These are phyloP conservation scores for Xylaria sp. DNA, from an alignment of 2,329 filamentous ascomycete genomes.

Conservation along the genomic window DNA sequence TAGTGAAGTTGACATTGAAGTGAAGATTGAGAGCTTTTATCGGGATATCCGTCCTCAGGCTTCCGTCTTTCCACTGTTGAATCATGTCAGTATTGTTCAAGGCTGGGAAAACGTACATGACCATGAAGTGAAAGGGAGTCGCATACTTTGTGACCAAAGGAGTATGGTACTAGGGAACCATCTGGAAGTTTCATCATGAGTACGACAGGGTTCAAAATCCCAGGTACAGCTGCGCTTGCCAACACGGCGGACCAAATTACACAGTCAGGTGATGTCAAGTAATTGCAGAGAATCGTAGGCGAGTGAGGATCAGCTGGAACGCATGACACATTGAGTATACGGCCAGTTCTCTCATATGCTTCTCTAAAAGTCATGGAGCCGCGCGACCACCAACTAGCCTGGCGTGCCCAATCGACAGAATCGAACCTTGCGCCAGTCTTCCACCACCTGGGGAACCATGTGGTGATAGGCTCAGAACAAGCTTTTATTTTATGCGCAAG, in stretches of 20 bases:
- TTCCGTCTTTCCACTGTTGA: conserved; percentile 88
- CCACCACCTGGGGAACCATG: conserved; percentile 89
- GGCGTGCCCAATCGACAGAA: conserved; percentile 87
- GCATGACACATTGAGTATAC: conserved; percentile 95
- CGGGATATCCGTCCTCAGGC: conserved; percentile 92
- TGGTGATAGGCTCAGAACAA: conserved; percentile 79
- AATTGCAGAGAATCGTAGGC: conserved; percentile 91
- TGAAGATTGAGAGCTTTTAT: conserved; percentile 93
- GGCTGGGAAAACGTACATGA: neutral
- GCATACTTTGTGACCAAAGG: conserved; percentile 84
- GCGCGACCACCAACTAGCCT: conserved; percentile 88
- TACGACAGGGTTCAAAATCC: conserved; percentile 94
- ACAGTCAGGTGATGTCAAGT: conserved; percentile 93
- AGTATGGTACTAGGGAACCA: conserved; percentile 85
- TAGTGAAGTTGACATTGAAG: conserved; percentile 98
- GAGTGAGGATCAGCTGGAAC: conserved; percentile 96
- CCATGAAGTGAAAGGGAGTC: neutral
- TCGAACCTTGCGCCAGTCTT: conserved; percentile 94
- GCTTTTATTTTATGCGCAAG: conserved; percentile 87
- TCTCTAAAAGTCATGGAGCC: conserved; percentile 95
- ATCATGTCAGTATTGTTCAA: conserved; percentile 20
- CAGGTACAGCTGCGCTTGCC: conserved; percentile 93
- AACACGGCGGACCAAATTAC: conserved; percentile 98
- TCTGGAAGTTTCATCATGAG: conserved; percentile 87
- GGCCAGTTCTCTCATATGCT: conserved; percentile 91